Evolutionary conservation across 1,284 basidiomycete genomes (phyloP).

Genomic region (Flammula alnicola): DNA sequence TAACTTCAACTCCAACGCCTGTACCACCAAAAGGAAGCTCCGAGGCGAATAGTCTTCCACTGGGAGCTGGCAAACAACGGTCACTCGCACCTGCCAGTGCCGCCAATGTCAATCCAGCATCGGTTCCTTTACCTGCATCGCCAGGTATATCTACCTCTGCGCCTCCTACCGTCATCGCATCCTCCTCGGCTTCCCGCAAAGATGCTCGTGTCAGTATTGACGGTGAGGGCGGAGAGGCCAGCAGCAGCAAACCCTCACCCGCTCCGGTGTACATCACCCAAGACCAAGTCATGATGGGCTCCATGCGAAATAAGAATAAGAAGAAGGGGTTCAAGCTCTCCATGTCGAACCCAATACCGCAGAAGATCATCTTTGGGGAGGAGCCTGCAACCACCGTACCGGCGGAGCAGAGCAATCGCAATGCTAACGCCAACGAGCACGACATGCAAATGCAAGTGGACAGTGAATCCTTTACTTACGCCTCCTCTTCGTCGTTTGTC

Average conservation of each 20-base stretch:
- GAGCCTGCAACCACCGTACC: too few relatives aligned
- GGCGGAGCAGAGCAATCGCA: neutral
- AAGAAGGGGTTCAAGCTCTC: conserved; percentile 65
- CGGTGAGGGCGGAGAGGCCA: neutral
- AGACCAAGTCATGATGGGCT: conserved; percentile 54
- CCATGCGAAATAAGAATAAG: conserved; percentile 76
- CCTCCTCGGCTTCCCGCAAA: neutral
- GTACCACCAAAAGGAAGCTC: conserved; percentile 34
- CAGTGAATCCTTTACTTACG: conserved; percentile 13
- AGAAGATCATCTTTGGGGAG: conserved; percentile 61
- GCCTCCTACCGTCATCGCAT: neutral
- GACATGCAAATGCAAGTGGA: neutral
- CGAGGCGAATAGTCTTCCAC: conserved; percentile 32
- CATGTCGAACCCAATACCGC: conserved; percentile 49
- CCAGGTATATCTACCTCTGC: neutral
- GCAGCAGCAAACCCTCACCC: neutral
- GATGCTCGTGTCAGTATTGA: conserved; percentile 12
- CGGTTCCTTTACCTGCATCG: neutral
- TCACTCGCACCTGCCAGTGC: too few relatives aligned
- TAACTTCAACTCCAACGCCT: conserved; percentile 5
- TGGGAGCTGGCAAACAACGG: conserved; percentile 23
- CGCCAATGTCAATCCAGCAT: neutral
- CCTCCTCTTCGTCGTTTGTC: neutral
- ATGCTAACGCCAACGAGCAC: neutral
- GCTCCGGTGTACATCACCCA: conserved; percentile 16